Base-by-base conservation (phyloP, 1,284 basidiomycete genomes). In the Sutorius eximius region DNA sequence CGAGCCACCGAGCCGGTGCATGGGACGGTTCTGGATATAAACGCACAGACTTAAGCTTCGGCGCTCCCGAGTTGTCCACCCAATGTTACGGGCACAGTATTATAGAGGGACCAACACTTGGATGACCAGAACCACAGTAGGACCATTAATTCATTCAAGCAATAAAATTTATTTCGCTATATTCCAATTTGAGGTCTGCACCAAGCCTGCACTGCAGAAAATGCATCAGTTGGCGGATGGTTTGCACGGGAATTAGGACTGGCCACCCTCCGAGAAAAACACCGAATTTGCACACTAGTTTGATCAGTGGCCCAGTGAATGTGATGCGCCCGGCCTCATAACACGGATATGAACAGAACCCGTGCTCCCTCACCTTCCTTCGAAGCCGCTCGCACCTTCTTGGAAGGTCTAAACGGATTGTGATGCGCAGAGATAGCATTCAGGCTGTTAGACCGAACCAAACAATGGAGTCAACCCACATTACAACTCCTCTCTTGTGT, bases 401-500 rank as follows among this genome's bases (percentile, higher is more conserved):
- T 29, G 41, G 13, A 51, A 49, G 36, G 52, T 47, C 58, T 56
- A 45, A 50, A 56, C 50, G 34, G 33, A 41, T 41, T 36, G 54
- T 27, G 47, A 34, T 43, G 42, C 48, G 42, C 48, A 33, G 24
- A 50, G 36, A 56, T 63, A 53, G 49, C 42, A 60, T 66, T 57
- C 44, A 65, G 49, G 52, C 37, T 30, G 37, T 53, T 45, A 55
- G 42, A 62, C 51, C 20, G 40, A 52, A 56, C 33, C 40, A 56
- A 47, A 58, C 46, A 47, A 63, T 40, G 18, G 46, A 65, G 57
- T 53, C 51, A 40, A 67, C 62, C 60, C 45, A 72, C 61, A 49
- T 71, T 61, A 79, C 57, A 80, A 59, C 67, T 79, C 77, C 53
- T 79, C 78, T 60, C 70, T 70, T 34, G 57, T 64, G 58, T 63